Evolutionary conservation across 306 rosid genomes (phyloP).

Genomic region (Trifolium repens): DNA sequence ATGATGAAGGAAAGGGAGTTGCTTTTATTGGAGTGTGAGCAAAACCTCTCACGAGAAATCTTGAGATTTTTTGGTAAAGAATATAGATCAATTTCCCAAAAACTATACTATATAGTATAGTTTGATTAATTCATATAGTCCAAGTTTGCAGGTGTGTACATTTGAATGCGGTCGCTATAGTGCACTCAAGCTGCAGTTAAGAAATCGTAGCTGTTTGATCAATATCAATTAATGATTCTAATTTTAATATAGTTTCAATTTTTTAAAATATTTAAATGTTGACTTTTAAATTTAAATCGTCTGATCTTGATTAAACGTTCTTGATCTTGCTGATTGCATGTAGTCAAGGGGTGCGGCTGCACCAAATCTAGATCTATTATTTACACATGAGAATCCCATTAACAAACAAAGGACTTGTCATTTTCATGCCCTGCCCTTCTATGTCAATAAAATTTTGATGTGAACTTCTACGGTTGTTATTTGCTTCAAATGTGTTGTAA

Average conservation of each 20-base stretch:
- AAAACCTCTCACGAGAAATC: background rate
- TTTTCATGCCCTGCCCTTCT: background rate
- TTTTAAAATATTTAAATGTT: too few species aligned
- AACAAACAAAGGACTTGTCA: background rate
- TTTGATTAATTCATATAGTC: background rate
- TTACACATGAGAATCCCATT: background rate
- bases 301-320: too few species aligned
- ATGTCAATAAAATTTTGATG: background rate
- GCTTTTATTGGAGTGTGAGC: background rate
- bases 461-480: conserved; percentile 1
- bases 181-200: too few species aligned
- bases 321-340: too few species aligned
- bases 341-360: too few species aligned
- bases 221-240: too few species aligned
- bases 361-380: too few species aligned
- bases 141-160: background rate
- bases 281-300: too few species aligned
- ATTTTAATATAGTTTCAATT: too few species aligned
- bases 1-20: background rate
- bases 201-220: too few species aligned
- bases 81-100: background rate
- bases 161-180: too few species aligned
- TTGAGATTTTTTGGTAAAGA: background rate
- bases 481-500: background rate
- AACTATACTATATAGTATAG: too few species aligned